Conservation (phyloP, 225 moss, liverwort and hornwort species). For the Anthoceros angustus region DNA sequence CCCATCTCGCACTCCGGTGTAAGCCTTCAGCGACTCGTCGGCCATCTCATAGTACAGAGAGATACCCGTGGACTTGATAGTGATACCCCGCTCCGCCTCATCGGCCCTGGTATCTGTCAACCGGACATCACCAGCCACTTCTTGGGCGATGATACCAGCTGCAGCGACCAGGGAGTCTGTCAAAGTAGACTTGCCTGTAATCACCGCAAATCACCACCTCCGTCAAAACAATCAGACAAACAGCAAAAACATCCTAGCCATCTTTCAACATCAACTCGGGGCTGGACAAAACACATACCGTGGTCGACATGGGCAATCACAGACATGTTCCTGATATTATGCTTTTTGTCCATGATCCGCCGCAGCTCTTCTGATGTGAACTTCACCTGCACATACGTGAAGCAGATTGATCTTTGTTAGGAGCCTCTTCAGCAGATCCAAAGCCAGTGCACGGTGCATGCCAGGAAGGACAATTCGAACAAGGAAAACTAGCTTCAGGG, state of each 20-base stretch:
- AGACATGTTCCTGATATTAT: constrained; percentile 4
- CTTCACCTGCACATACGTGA: not conserved
- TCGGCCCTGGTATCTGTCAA: not conserved
- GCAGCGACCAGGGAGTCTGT: not conserved
- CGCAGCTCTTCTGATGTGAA: not conserved
- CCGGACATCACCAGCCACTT: not conserved
- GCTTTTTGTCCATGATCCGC: constrained; percentile 4
- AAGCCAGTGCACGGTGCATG: not conserved
- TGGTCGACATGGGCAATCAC: not conserved
- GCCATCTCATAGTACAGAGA: not conserved
- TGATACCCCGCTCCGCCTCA: constrained; percentile 3
- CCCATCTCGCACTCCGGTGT: not conserved
- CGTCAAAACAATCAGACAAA: not conserved
- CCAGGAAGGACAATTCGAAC: not conserved
- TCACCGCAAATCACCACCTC: not conserved
- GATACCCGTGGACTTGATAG: not conserved
- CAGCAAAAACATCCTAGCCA: not conserved
- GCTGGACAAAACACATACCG: not conserved
- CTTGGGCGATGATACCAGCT: constrained; percentile 1
- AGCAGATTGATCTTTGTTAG: not conserved
- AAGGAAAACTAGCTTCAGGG: not conserved
- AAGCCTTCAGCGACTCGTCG: not conserved
- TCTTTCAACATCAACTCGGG: not conserved
- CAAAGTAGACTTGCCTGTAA: not conserved
- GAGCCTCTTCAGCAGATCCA: not conserved